Conservation (phyloP, 2,329 filamentous ascomycete species). For the Colletotrichum limetticola region DNA sequence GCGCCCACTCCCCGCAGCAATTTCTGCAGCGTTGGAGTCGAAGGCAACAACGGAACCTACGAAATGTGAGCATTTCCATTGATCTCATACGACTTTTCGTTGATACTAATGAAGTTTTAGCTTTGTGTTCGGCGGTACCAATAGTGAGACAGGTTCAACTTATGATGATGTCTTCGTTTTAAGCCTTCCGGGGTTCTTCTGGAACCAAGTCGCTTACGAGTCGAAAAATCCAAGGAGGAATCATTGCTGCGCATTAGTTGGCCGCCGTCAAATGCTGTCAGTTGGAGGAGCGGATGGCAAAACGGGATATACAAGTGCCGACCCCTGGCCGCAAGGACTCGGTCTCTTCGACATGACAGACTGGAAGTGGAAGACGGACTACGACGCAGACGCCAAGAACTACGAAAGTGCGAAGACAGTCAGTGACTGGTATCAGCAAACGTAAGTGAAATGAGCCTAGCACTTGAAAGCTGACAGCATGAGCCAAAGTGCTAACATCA, state of each 20-base stretch:
- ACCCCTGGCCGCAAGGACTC: slow-evolving; percentile 27
- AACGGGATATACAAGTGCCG: slow-evolving; percentile 1
- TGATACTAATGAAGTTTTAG: background rate
- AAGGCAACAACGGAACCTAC: slow-evolving; percentile 27
- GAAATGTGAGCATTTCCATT: slow-evolving; percentile 25
- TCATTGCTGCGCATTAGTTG: slow-evolving; percentile 22
- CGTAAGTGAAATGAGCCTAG: background rate
- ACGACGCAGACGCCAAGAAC: slow-evolving; percentile 17
- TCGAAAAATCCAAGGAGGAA: background rate
- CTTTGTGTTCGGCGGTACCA: slow-evolving; percentile 34
- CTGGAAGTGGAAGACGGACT: slow-evolving; percentile 23
- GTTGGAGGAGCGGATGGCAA: slow-evolving; percentile 16
- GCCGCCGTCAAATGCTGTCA: slow-evolving; percentile 32
- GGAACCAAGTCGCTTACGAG: slow-evolving; percentile 29
- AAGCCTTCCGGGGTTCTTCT: slow-evolving; percentile 32
- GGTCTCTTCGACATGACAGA: slow-evolving; percentile 32
- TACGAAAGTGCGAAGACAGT: slow-evolving; percentile 18
- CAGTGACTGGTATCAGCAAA: slow-evolving; percentile 22
- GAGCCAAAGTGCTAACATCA: background rate
- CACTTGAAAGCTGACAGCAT: background rate
- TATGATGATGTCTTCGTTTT: slow-evolving; percentile 33
- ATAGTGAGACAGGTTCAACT: background rate
- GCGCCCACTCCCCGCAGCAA: slow-evolving; percentile 13
- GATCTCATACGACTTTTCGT: background rate
- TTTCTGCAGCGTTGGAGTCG: slow-evolving; percentile 22